Evolutionary conservation across 2,329 filamentous ascomycete genomes (phyloP).

Genomic region (Monosporascus ibericus): DNA sequence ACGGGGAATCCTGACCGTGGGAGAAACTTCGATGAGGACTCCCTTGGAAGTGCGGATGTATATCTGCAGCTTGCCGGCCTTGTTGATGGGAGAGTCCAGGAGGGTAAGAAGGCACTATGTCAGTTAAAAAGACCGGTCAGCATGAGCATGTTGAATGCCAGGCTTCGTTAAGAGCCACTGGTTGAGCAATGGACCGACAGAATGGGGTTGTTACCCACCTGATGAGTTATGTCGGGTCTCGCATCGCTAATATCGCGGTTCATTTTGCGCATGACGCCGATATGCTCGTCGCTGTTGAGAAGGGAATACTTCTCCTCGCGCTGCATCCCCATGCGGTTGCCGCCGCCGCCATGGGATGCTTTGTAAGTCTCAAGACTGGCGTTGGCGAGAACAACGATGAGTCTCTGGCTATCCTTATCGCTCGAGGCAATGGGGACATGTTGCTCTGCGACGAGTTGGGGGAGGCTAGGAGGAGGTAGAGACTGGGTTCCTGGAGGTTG

Average conservation of each 20-base stretch:
- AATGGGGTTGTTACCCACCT: slow-evolving; percentile 56
- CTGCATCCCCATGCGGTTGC: slow-evolving; percentile 54
- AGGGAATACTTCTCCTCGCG: slow-evolving; percentile 95
- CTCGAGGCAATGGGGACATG: slow-evolving; percentile 73
- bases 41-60: slow-evolving; percentile 98
- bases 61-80: slow-evolving; percentile 94
- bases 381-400: slow-evolving; percentile 96
- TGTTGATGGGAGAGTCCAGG: slow-evolving; percentile 97
- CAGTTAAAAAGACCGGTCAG: slow-evolving; percentile 17
- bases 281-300: slow-evolving; percentile 98
- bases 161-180: slow-evolving; percentile 5
- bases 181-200: slow-evolving; percentile 15
- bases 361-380: slow-evolving; percentile 98
- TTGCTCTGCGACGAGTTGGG: slow-evolving; percentile 90
- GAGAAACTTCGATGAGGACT: slow-evolving; percentile 94
- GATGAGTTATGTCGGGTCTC: slow-evolving; percentile 94
- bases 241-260: slow-evolving; percentile 97
- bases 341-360: slow-evolving; percentile 65
- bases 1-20: slow-evolving; percentile 93
- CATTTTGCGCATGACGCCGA: slow-evolving; percentile 99
- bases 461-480: slow-evolving; percentile 82
- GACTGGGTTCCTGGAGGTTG: slow-evolving; percentile 74
- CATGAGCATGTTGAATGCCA: slow-evolving; percentile 41
- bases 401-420: slow-evolving; percentile 84
- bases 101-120: slow-evolving; percentile 88